phyloP scores from a whole-genome alignment of 2,329 filamentous ascomycete species.

The Pseudopyrenochaeta lycopersici region DNA sequence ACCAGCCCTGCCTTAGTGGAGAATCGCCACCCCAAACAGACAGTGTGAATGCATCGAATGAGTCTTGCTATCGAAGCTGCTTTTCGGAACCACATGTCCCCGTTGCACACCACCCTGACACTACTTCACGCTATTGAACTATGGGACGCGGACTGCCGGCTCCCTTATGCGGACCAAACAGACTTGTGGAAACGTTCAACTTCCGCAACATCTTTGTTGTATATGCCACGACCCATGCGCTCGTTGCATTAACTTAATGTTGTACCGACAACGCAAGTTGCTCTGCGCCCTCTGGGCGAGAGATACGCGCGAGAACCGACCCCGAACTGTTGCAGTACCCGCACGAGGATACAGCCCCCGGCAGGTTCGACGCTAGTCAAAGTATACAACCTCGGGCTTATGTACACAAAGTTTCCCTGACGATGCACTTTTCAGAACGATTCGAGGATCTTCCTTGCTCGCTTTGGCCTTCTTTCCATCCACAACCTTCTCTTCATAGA shows the following conservation, averaged over 20 bases:
- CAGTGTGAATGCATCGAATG: slow-evolving; percentile 1
- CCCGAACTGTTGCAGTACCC: too few relatives aligned
- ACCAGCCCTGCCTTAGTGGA: slow-evolving; percentile 13
- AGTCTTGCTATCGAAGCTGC: slow-evolving; percentile 5
- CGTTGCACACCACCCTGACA: neutral
- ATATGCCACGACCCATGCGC: too few relatives aligned
- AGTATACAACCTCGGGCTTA: slow-evolving; percentile 55
- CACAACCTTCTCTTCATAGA: slow-evolving; percentile 52
- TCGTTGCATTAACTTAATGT: too few relatives aligned
- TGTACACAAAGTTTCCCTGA: slow-evolving; percentile 55
- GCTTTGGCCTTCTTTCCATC: slow-evolving; percentile 55
- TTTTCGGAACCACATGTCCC: neutral
- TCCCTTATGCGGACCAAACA: neutral
- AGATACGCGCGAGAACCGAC: too few relatives aligned
- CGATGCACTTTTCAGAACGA: slow-evolving; percentile 52
- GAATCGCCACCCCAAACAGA: slow-evolving; percentile 10
- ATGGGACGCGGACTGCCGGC: neutral
- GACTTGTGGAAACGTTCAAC: slow-evolving; percentile 1
- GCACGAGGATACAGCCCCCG: neutral
- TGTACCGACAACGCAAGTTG: too few relatives aligned
- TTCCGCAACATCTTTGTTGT: neutral
- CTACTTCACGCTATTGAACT: neutral
- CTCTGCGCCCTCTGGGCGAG: too few relatives aligned
- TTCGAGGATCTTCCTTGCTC: slow-evolving; percentile 53
- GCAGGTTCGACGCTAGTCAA: slow-evolving; percentile 36